Percentiles rank a stretch among this genome's conserved stretches.
Evolutionary conservation across 2,329 filamentous ascomycete genomes (phyloP).

Genomic region (Beauveria medogensis): DNA sequence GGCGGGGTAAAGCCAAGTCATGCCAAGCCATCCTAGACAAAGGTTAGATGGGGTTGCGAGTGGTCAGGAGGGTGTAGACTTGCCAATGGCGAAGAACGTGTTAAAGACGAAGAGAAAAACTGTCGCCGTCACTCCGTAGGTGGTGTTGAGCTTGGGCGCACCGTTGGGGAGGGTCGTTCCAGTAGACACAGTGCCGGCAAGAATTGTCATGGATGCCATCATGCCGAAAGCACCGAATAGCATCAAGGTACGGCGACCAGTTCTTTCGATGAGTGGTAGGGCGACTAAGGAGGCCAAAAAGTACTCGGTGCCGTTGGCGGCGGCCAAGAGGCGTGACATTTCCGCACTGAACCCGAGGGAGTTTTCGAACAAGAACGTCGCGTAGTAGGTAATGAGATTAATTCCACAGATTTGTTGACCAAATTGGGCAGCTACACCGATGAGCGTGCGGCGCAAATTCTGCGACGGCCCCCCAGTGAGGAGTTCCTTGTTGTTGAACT

Average conservation of each 20-base stretch:
- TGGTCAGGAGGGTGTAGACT: neutral
- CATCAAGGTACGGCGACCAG: slow-evolving; percentile 55
- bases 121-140: slow-evolving; percentile 23
- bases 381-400: slow-evolving; percentile 41
- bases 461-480: slow-evolving; percentile 36
- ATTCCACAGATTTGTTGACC: slow-evolving; percentile 41
- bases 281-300: slow-evolving; percentile 31
- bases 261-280: slow-evolving; percentile 37
- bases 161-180: slow-evolving; percentile 23
- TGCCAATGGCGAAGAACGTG: slow-evolving; percentile 44
- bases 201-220: slow-evolving; percentile 55
- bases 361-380: slow-evolving; percentile 26
- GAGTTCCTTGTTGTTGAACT: slow-evolving; percentile 24
- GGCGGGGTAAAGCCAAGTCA: slow-evolving; percentile 55
- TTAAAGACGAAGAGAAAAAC: slow-evolving; percentile 55
- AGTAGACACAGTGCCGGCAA: slow-evolving; percentile 25
- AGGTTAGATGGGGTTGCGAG: slow-evolving; percentile 13
- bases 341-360: slow-evolving; percentile 37
- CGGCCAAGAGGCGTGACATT: slow-evolving; percentile 45
- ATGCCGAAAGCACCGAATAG: slow-evolving; percentile 56
- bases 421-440: slow-evolving; percentile 38
- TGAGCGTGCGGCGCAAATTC: slow-evolving; percentile 33
- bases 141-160: slow-evolving; percentile 19
- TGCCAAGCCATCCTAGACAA: slow-evolving; percentile 48
- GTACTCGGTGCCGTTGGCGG: slow-evolving; percentile 40